Conservation (phyloP, 345 rosid genomes). For the Psidium guajava region DNA sequence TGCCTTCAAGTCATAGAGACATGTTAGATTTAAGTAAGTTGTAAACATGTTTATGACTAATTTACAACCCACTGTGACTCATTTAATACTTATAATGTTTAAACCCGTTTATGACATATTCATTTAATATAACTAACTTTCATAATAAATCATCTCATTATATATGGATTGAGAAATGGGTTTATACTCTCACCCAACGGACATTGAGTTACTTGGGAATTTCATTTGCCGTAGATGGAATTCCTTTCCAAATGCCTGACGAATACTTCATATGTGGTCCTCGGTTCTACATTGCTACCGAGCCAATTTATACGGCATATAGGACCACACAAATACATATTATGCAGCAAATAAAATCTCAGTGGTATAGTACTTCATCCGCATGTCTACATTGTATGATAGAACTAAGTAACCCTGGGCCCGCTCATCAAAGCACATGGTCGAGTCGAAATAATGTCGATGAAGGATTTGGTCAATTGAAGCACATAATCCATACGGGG, state of each 20-base stretch:
- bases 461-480: not conserved
- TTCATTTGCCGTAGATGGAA: not conserved
- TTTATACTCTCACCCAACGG: not conserved
- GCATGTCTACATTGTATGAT: not conserved
- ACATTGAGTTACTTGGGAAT: not conserved
- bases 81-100: no score
- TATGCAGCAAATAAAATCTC: not conserved
- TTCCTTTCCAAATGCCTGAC: not conserved
- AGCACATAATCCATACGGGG: not conserved
- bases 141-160: no score
- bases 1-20: no score
- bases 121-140: no score
- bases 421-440: not conserved
- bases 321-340: not conserved
- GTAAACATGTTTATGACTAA: no score
- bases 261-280: not conserved
- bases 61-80: no score
- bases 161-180: no score
- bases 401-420: not conserved
- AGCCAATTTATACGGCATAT: not conserved
- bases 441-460: not conserved
- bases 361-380: not conserved
- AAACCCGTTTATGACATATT: no score
- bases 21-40: no score
- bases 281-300: not conserved